Percentiles rank a stretch among this genome's conserved stretches.
These are phyloP conservation scores for Tolypocladium ovalisporum DNA, from an alignment of 2,329 filamentous ascomycete species.

Conservation along the genomic window DNA sequence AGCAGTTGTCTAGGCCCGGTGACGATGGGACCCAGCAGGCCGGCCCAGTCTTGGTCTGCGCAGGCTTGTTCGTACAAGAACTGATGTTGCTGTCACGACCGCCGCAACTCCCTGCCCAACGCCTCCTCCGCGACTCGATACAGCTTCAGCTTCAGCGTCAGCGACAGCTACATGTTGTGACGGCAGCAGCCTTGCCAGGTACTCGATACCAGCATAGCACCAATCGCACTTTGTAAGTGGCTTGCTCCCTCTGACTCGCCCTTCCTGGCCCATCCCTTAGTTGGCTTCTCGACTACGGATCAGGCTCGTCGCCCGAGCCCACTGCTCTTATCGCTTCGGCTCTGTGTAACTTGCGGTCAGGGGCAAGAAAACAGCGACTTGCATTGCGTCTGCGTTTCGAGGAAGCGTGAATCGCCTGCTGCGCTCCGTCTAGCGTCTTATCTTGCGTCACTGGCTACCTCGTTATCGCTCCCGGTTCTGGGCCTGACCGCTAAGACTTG, in stretches of 20 bases:
- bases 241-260: neutral
- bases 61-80: conserved; percentile 3
- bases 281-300: neutral
- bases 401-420: neutral
- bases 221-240: conserved; percentile 1
- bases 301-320: neutral
- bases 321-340: neutral
- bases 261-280: neutral
- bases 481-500: neutral
- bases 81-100: conserved; percentile 3
- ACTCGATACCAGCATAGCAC: conserved; percentile 1
- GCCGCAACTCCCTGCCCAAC: neutral
- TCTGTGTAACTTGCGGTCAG: neutral
- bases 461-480: neutral
- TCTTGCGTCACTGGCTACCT: conserved; percentile 1
- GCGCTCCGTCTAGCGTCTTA: conserved; percentile 1
- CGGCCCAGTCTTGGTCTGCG: neutral
- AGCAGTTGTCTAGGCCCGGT: conserved; percentile 1
- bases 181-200: conserved; percentile 1
- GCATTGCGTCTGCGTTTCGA: neutral
- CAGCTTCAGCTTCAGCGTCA: neutral
- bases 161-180: conserved; percentile 1
- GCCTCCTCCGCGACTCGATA: neutral
- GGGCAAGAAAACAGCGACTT: neutral
- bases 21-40: conserved; percentile 1